Conservation (phyloP, 352 stramenopile species). For the Detonula confervacea region DNA sequence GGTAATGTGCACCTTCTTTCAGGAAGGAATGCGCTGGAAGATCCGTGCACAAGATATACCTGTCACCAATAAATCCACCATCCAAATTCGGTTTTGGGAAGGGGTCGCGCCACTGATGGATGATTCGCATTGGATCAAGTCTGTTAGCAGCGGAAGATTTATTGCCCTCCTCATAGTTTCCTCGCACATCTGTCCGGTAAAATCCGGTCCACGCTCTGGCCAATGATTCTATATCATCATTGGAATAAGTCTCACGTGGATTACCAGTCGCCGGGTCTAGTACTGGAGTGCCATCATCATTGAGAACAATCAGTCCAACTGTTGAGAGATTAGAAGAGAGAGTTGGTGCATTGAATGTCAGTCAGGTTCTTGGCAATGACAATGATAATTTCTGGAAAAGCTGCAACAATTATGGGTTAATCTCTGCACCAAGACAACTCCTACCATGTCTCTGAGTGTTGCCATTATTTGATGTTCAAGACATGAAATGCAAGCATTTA, state of each 20-base stretch:
- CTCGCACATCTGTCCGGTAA: constrained; percentile 26
- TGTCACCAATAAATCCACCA: constrained; percentile 68
- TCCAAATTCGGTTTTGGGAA: constrained; percentile 72
- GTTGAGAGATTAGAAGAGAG: background rate
- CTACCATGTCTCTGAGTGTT: too few relatives aligned
- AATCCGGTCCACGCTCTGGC: constrained; percentile 74
- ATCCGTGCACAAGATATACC: constrained; percentile 66
- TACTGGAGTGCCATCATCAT: constrained; percentile 74
- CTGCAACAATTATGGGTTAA: too few relatives aligned
- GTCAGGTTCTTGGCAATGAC: background rate
- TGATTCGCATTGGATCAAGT: constrained; percentile 60
- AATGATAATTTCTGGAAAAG: too few relatives aligned
- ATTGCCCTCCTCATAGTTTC: constrained; percentile 43
- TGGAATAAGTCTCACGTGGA: constrained; percentile 61
- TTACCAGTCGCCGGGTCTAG: constrained; percentile 42
- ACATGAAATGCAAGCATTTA: background rate
- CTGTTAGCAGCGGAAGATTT: constrained; percentile 32
- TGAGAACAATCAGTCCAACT: constrained; percentile 69
- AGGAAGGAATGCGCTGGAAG: constrained; percentile 61
- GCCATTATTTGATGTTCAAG: too few relatives aligned
- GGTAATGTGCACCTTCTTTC: constrained; percentile 60
- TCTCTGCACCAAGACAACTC: too few relatives aligned
- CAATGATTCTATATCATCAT: constrained; percentile 70
- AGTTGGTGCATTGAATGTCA: background rate
- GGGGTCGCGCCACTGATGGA: constrained; percentile 63